Evolutionary conservation across 2,329 filamentous ascomycete species (phyloP).

Genomic region (Cylindrodendrum hubeiense): DNA sequence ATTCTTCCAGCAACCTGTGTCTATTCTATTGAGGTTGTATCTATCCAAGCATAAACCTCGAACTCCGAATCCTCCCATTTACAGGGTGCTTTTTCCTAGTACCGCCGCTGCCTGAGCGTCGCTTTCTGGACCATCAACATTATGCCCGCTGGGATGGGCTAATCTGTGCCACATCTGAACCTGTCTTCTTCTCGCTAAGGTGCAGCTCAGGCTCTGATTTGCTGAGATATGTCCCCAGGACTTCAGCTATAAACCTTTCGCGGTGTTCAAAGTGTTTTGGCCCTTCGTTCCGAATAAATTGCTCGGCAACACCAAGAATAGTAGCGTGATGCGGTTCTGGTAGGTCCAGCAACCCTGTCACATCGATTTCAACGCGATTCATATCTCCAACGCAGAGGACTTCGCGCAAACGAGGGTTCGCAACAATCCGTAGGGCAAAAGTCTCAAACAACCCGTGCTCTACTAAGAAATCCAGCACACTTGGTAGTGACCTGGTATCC

Average conservation of each 20-base stretch:
- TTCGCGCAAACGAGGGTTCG: background rate
- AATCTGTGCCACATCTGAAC: background rate
- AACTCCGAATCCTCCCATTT: background rate
- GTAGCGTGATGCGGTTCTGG: slow-evolving; percentile 19
- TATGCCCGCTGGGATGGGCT: background rate
- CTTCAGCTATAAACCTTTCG: slow-evolving; percentile 34
- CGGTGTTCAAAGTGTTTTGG: slow-evolving; percentile 24
- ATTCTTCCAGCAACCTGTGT: background rate
- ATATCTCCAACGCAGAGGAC: background rate
- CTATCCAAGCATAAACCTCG: background rate
- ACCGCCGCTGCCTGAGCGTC: background rate
- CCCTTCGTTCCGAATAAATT: slow-evolving; percentile 25
- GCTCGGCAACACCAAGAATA: slow-evolving; percentile 11
- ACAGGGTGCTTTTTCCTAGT: background rate
- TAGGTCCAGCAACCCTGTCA: background rate
- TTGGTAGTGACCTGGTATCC: background rate
- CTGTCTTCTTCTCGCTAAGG: background rate
- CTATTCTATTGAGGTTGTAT: background rate
- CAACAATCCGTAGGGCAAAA: slow-evolving; percentile 25
- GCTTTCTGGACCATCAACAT: background rate
- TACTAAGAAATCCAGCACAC: slow-evolving; percentile 24
- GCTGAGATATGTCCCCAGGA: slow-evolving; percentile 27
- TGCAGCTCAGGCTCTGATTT: background rate
- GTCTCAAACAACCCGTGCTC: slow-evolving; percentile 36
- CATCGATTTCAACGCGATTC: background rate